phyloP scores from a whole-genome alignment of 495 filamentous ascomycete species.

The Tuber magnatum region DNA sequence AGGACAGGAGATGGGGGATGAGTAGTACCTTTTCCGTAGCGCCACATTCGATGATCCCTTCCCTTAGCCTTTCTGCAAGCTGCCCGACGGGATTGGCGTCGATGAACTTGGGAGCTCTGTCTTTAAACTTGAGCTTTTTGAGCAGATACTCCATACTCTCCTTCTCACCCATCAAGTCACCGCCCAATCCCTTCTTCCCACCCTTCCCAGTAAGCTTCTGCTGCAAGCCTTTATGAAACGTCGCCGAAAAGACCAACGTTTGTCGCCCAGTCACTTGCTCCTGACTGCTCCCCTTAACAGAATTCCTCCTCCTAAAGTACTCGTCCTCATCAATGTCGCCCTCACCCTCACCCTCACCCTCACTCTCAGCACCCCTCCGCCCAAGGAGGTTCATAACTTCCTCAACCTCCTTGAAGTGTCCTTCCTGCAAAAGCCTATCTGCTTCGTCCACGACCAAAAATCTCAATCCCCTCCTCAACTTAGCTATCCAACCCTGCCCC shows the following conservation, averaged over 20 bases:
- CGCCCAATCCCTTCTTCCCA: slow-evolving; percentile 46
- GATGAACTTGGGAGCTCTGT: slow-evolving; percentile 77
- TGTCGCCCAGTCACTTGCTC: slow-evolving; percentile 51
- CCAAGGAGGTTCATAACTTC: slow-evolving; percentile 76
- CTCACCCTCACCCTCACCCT: slow-evolving; percentile 35
- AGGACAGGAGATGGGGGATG: slow-evolving; percentile 4
- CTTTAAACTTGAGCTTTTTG: slow-evolving; percentile 78
- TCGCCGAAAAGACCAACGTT: slow-evolving; percentile 93
- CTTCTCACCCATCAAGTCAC: slow-evolving; percentile 58
- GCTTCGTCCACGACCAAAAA: slow-evolving; percentile 93
- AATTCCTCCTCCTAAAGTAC: slow-evolving; percentile 31
- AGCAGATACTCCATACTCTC: slow-evolving; percentile 90
- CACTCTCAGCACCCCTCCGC: slow-evolving; percentile 46
- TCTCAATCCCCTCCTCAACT: slow-evolving; percentile 58
- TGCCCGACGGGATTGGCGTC: slow-evolving; percentile 77
- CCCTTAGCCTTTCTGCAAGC: slow-evolving; percentile 77
- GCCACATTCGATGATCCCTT: slow-evolving; percentile 84
- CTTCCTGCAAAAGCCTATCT: slow-evolving; percentile 82
- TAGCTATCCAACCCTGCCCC: slow-evolving; percentile 53
- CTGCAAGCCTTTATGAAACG: slow-evolving; percentile 82
- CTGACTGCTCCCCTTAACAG: not conserved
- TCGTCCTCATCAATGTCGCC: slow-evolving; percentile 27
- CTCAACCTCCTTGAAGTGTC: slow-evolving; percentile 87
- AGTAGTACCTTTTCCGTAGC: slow-evolving; percentile 74
- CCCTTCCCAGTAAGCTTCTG: slow-evolving; percentile 78